Evolutionary conservation across 768 basidiomycete species (phyloP).

Genomic region (Lentinula raphanica): DNA sequence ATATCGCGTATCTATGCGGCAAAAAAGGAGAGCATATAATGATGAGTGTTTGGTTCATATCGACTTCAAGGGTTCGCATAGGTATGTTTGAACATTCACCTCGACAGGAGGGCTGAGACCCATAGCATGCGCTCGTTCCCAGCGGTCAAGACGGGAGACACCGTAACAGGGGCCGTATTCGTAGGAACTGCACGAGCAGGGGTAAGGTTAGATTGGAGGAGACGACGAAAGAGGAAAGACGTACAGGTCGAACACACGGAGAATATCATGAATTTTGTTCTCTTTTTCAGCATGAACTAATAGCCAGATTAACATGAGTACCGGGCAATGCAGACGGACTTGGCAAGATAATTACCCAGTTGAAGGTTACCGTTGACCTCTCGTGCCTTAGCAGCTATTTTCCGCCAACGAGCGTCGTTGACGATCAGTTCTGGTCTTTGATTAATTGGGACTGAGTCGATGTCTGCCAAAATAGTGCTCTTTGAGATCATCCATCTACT

Average conservation of each 20-base stretch:
- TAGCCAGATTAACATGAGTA: neutral
- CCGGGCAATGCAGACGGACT: neutral
- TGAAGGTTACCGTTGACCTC: slow-evolving; percentile 49
- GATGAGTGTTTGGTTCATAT: neutral
- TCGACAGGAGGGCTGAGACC: slow-evolving; percentile 78
- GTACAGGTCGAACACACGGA: slow-evolving; percentile 76
- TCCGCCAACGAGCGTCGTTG: neutral
- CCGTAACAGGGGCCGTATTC: slow-evolving; percentile 81
- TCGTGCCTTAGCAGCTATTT: slow-evolving; percentile 9
- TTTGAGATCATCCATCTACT: too few species aligned
- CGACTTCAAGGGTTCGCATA: too few species aligned
- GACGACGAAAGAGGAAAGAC: slow-evolving; percentile 13
- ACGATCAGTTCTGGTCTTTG: neutral
- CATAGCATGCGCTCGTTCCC: slow-evolving; percentile 76
- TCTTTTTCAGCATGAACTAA: slow-evolving; percentile 64
- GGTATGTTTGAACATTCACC: slow-evolving; percentile 33
- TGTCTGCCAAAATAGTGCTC: too few species aligned
- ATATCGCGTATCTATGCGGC: slow-evolving; percentile 67
- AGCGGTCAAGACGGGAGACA: slow-evolving; percentile 77
- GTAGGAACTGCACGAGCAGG: slow-evolving; percentile 69
- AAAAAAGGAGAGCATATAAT: neutral
- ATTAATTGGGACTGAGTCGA: neutral
- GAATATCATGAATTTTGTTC: slow-evolving; percentile 62
- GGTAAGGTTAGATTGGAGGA: slow-evolving; percentile 11
- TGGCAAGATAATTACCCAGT: slow-evolving; percentile 48